Conservation (phyloP, 495 filamentous ascomycete genomes). For the Xylaria venustula region DNA sequence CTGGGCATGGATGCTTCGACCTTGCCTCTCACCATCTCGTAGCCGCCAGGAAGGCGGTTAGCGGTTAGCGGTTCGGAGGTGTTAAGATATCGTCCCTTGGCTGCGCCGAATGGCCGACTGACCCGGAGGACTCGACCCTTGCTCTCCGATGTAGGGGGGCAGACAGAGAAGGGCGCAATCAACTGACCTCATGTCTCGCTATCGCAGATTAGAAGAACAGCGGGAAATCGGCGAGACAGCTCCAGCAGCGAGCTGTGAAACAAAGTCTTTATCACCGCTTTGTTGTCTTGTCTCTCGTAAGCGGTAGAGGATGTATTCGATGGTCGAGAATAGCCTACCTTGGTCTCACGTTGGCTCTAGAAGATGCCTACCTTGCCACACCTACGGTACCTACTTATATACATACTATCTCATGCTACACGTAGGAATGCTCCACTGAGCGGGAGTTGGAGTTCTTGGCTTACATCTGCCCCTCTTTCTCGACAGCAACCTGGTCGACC, state of each 20-base stretch:
- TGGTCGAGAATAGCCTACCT: too few relatives aligned
- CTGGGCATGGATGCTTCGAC: neutral
- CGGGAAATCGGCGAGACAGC: neutral
- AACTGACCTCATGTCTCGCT: neutral
- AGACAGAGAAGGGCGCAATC: neutral
- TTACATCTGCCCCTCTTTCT: slow-evolving; percentile 12
- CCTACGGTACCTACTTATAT: too few relatives aligned
- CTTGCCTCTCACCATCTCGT: neutral
- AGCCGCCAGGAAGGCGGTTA: neutral
- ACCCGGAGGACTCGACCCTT: neutral
- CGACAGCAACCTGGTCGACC: slow-evolving; percentile 4
- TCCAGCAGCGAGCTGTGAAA: slow-evolving; percentile 1
- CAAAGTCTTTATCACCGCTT: neutral
- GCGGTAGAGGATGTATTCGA: too few relatives aligned
- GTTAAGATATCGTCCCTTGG: neutral
- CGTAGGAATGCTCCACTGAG: neutral
- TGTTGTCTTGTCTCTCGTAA: neutral
- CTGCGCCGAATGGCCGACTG: neutral
- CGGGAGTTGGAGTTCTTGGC: slow-evolving; percentile 15
- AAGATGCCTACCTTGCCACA: too few relatives aligned
- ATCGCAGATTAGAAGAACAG: neutral
- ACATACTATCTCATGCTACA: neutral
- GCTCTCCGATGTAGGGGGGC: neutral
- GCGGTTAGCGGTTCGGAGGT: slow-evolving; percentile 1
- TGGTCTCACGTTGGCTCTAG: too few relatives aligned